phyloP scores from a whole-genome alignment of 139 green algal species.

The Picochlorum sp. region DNA sequence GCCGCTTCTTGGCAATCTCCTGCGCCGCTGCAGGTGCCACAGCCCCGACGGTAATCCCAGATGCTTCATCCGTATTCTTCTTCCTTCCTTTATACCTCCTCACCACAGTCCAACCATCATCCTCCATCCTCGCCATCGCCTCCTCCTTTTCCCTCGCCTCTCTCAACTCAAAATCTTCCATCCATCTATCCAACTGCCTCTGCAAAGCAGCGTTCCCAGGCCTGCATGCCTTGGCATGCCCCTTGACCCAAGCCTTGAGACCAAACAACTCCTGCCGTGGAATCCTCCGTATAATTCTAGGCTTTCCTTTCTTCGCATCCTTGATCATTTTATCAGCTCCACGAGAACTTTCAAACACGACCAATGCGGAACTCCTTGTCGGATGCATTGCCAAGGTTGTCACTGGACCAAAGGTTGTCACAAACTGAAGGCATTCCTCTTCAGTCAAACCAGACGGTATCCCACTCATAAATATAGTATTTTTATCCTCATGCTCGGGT shows the following conservation, averaged over 20 bases:
- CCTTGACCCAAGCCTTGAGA: conserved; percentile 56
- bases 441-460: conserved; percentile 36
- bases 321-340: conserved; percentile 12
- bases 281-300: conserved; percentile 11
- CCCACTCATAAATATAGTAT: conserved; percentile 43
- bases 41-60: conserved; percentile 40
- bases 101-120: conserved; percentile 78
- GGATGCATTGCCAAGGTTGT: conserved; percentile 43
- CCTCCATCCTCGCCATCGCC: conserved; percentile 37
- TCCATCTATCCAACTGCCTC: conserved; percentile 57
- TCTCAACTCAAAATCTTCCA: conserved; percentile 46
- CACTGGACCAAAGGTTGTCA: conserved; percentile 50
- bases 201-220: conserved; percentile 27
- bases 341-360: conserved; percentile 34
- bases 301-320: conserved; percentile 12
- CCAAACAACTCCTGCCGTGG: conserved; percentile 22
- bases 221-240: conserved; percentile 42
- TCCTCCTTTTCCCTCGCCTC: conserved; percentile 29
- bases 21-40: conserved; percentile 36
- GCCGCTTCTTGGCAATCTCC: conserved; percentile 14
- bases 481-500: conserved; percentile 13
- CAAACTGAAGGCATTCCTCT: conserved; percentile 31
- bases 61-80: conserved; percentile 30
- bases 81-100: conserved; percentile 53
- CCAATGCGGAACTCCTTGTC: conserved; percentile 42